Percentiles rank a stretch among this genome's conserved stretches.
Evolutionary conservation across 169 alveolate species (phyloP).

Genomic region (Blepharisma undulans): DNA sequence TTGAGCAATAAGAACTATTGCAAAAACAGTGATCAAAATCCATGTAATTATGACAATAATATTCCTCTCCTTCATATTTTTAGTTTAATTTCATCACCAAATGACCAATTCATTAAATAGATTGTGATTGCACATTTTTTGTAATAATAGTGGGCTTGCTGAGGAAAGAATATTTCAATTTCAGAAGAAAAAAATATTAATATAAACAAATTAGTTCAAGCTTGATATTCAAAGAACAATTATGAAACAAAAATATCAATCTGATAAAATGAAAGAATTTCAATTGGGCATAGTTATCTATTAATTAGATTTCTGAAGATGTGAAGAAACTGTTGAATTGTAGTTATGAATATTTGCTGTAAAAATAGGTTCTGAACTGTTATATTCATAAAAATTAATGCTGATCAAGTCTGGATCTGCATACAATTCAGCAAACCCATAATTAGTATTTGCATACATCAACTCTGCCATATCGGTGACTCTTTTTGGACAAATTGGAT

Average conservation of each 20-base stretch:
- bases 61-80: background rate
- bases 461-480: conserved; percentile 11
- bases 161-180: too few species aligned
- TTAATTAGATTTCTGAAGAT: background rate
- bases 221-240: too few species aligned
- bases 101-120: background rate
- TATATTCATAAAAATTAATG: background rate
- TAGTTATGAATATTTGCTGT: background rate
- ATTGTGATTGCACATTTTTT: background rate
- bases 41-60: background rate
- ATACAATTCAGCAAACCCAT: conserved; percentile 5
- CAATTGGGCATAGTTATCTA: background rate
- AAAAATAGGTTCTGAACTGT: background rate
- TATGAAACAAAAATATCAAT: background rate
- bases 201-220: too few species aligned
- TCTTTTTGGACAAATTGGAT: background rate
- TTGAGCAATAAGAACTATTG: background rate
- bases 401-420: background rate
- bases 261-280: background rate
- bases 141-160: background rate
- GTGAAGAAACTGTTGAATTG: background rate
- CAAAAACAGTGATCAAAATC: background rate
- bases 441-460: background rate
- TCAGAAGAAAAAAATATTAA: too few species aligned
- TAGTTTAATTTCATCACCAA: background rate